Conservation (phyloP, 2,329 filamentous ascomycete species). For the Ophiostoma sp. region DNA sequence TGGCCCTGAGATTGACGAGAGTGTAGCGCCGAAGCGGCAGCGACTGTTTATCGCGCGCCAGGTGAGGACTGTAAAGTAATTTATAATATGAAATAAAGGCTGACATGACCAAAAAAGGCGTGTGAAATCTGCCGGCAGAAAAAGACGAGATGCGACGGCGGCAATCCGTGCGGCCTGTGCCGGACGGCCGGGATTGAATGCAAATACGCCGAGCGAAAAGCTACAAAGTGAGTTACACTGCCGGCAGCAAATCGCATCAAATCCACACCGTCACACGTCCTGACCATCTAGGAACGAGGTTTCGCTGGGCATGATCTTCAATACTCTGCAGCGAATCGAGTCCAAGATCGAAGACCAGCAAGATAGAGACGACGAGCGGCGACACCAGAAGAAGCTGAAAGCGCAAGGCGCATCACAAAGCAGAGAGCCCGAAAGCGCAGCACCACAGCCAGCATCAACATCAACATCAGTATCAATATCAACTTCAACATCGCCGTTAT, state of each 20-base stretch:
- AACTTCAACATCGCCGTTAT: background rate
- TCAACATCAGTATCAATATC: background rate
- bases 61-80: background rate
- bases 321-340: constrained; percentile 48
- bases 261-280: background rate
- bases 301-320: constrained; percentile 50
- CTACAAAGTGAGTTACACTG: constrained; percentile 41
- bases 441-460: background rate
- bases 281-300: constrained; percentile 42
- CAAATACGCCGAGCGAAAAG: constrained; percentile 48
- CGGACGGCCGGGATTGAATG: constrained; percentile 45
- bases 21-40: constrained; percentile 25
- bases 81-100: background rate
- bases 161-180: constrained; percentile 49
- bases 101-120: constrained; percentile 33
- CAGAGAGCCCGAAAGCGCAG: background rate
- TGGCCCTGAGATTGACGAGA: constrained; percentile 23
- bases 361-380: background rate
- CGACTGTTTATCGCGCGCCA: constrained; percentile 28
- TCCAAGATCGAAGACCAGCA: constrained; percentile 42
- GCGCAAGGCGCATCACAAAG: background rate
- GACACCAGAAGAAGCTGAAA: background rate
- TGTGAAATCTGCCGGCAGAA: constrained; percentile 50
- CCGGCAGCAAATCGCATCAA: background rate
- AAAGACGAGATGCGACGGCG: constrained; percentile 52